A percentile compares a stretch with the other conserved stretches of the same genome.
These are phyloP conservation scores for Eleusine indica DNA, from an alignment of 176 grass and related monocot species.

Conservation along the genomic window DNA sequence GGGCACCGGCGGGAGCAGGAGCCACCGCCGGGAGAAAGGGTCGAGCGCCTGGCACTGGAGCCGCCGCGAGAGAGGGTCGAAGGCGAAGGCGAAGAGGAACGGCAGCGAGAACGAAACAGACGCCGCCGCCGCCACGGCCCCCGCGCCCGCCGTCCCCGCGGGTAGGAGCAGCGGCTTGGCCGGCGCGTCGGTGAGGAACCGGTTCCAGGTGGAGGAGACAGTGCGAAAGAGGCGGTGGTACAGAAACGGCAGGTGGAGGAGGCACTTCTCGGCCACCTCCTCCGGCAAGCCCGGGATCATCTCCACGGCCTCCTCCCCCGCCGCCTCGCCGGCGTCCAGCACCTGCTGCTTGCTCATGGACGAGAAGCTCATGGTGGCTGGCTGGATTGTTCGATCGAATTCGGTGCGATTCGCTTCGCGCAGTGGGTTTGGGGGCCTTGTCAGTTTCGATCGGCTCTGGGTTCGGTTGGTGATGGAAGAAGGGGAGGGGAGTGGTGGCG, in stretches of 20 bases:
- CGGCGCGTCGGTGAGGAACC: conserved; percentile 60
- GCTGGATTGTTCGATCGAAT: background rate
- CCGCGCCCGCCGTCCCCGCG: background rate
- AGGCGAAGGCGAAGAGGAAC: conserved; percentile 85
- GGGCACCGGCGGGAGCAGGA: conserved; percentile 78
- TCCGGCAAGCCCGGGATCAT: conserved; percentile 88
- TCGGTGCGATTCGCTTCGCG: background rate
- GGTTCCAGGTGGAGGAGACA: conserved; percentile 90
- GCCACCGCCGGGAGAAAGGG: conserved; percentile 64
- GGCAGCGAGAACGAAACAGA: conserved; percentile 52
- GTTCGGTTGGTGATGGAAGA: background rate
- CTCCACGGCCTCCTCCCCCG: conserved; percentile 49
- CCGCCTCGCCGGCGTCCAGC: conserved; percentile 22
- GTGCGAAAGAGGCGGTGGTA: conserved; percentile 89
- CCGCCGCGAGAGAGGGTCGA: conserved; percentile 66
- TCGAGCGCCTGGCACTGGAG: conserved; percentile 97
- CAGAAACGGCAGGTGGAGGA: conserved; percentile 96
- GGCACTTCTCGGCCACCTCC: conserved; percentile 97
- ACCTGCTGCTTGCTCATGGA: conserved; percentile 55
- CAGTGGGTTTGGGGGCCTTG: background rate
- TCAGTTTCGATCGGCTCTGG: no score
- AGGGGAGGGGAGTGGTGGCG: background rate
- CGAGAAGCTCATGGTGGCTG: conserved; percentile 44
- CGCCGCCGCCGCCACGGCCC: background rate
- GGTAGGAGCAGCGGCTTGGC: conserved; percentile 43